Evolutionary conservation across 495 filamentous ascomycete species (phyloP).

Genomic region (Apodospora peruviana): DNA sequence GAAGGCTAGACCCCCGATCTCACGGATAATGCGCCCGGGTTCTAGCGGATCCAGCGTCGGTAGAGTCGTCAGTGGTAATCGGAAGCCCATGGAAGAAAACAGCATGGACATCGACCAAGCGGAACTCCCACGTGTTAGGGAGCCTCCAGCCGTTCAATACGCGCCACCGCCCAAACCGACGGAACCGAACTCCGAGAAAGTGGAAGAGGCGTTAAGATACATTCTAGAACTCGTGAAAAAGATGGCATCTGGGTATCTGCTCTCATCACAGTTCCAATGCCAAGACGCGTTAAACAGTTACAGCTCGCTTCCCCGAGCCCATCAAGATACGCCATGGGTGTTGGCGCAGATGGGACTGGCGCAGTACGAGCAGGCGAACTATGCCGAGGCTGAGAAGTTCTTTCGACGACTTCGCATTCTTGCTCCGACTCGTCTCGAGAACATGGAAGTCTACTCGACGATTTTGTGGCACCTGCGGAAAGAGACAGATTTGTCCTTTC

Average conservation of each 20-base stretch:
- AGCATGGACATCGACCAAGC: conserved; percentile 57
- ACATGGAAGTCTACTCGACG: conserved; percentile 97
- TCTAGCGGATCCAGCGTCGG: conserved; percentile 62
- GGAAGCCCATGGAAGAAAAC: conserved; percentile 60
- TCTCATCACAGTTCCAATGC: conserved; percentile 71
- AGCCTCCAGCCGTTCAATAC: conserved; percentile 22
- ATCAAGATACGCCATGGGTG: conserved; percentile 94
- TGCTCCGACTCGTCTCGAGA: conserved; percentile 72
- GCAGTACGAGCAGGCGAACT: conserved; percentile 81
- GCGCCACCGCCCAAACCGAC: conserved; percentile 35
- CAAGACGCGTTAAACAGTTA: conserved; percentile 69
- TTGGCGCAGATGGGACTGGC: conserved; percentile 83
- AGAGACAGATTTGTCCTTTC: conserved; percentile 83
- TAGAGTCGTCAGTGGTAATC: conserved; percentile 81
- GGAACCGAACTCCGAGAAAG: conserved; percentile 46
- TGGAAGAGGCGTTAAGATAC: conserved; percentile 69
- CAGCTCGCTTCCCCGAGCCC: conserved; percentile 58
- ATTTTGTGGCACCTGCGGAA: conserved; percentile 94
- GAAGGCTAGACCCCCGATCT: conserved; percentile 64
- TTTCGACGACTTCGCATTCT: conserved; percentile 71
- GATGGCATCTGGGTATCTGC: conserved; percentile 72
- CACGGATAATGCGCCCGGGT: conserved; percentile 44
- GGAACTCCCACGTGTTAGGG: conserved; percentile 48
- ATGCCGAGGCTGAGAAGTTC: conserved; percentile 76
- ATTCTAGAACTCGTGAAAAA: conserved; percentile 78